Conservation (phyloP, 139 green algal species). For the Marvania coccoides region DNA sequence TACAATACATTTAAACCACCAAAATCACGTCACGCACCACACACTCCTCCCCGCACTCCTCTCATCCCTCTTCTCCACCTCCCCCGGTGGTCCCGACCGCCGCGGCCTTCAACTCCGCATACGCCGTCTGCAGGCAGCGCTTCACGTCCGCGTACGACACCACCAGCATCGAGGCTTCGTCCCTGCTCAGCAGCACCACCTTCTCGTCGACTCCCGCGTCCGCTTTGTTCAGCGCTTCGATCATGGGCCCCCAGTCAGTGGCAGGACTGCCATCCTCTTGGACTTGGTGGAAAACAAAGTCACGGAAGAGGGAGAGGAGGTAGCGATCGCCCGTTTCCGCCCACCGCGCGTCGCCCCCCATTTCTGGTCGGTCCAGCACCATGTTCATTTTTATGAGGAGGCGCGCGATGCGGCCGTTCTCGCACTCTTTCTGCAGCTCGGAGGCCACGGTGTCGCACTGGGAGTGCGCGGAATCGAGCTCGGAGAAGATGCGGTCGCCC, state of each 20-base stretch:
- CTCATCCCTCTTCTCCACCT: not conserved
- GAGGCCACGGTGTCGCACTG: slow-evolving; percentile 34
- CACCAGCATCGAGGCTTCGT: slow-evolving; percentile 82
- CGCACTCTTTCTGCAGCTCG: slow-evolving; percentile 71
- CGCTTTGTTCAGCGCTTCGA: slow-evolving; percentile 87
- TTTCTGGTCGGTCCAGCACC: slow-evolving; percentile 63
- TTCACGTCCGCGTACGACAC: slow-evolving; percentile 83
- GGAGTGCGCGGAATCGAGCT: slow-evolving; percentile 41
- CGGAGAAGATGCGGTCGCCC: slow-evolving; percentile 64
- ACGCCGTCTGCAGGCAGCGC: slow-evolving; percentile 50
- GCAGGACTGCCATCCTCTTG: slow-evolving; percentile 54
- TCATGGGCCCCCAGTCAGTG: slow-evolving; percentile 82
- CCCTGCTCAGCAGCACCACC: slow-evolving; percentile 62
- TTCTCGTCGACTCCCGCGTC: slow-evolving; percentile 70
- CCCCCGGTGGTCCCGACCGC: not conserved
- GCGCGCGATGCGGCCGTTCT: slow-evolving; percentile 84
- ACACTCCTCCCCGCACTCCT: too few relatives aligned
- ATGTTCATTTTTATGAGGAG: slow-evolving; percentile 73
- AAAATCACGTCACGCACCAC: too few relatives aligned
- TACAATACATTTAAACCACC: too few relatives aligned
- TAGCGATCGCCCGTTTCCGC: slow-evolving; percentile 59
- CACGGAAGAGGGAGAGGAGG: slow-evolving; percentile 84
- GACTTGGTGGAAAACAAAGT: slow-evolving; percentile 86
- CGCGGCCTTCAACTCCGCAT: slow-evolving; percentile 40
- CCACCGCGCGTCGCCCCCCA: slow-evolving; percentile 49